These are phyloP conservation scores for Talaromyces sp. DNA, from an alignment of 2,329 filamentous ascomycete species.

Conservation along the genomic window DNA sequence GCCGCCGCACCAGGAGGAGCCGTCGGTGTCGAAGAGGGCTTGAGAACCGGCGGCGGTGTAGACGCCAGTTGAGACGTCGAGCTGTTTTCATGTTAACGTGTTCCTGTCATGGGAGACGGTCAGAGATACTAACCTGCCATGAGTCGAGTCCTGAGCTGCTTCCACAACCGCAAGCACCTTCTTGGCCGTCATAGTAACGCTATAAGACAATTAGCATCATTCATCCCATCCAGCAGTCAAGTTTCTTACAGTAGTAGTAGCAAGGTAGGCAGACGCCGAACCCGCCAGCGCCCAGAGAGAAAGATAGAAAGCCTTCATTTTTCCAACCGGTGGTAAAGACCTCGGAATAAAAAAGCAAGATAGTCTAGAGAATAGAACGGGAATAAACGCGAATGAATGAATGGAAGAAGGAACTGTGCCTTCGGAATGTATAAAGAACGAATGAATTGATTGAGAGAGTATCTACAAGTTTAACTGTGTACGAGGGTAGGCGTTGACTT, in stretches of 20 bases:
- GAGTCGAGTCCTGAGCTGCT: conserved; percentile 26
- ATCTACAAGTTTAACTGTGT: neutral
- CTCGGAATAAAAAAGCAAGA: neutral
- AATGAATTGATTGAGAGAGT: neutral
- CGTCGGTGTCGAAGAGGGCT: conserved; percentile 27
- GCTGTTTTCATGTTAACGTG: neutral
- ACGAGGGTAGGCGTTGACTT: neutral
- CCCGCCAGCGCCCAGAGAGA: conserved; percentile 16
- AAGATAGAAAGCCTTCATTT: conserved; percentile 19
- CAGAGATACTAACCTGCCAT: conserved; percentile 29
- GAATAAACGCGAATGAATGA: neutral
- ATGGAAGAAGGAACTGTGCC: conserved; percentile 9
- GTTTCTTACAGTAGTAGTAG: conserved; percentile 17
- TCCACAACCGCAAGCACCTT: conserved; percentile 36
- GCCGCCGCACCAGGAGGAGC: conserved; percentile 27
- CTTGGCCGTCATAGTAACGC: conserved; percentile 35
- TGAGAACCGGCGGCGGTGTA: conserved; percentile 30
- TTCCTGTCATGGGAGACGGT: too few relatives aligned
- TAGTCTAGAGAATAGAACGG: neutral
- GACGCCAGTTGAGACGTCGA: conserved; percentile 12
- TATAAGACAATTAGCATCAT: conserved; percentile 18
- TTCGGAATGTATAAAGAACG: conserved; percentile 4
- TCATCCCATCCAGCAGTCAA: neutral
- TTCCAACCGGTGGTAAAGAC: conserved; percentile 3
- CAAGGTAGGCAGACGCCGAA: conserved; percentile 18